These are phyloP conservation scores for Saturnispora gosingensis DNA, from an alignment of 805 yeast genomes.

Conservation along the genomic window DNA sequence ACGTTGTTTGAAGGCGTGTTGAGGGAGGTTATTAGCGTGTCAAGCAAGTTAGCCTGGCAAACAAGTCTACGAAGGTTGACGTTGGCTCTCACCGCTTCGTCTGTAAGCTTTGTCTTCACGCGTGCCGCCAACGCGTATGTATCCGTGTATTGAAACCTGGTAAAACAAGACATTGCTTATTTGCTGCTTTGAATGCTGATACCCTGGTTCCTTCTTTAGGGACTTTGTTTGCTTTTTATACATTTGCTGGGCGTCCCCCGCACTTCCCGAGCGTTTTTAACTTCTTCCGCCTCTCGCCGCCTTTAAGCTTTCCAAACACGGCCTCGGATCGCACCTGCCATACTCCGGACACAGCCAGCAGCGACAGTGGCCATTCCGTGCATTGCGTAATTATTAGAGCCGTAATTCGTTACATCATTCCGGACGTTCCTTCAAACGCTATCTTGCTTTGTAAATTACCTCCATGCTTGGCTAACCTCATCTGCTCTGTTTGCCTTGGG, in stretches of 20 bases:
- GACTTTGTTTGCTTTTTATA: background rate
- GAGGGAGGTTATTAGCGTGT: conserved; percentile 48
- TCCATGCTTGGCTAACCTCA: background rate
- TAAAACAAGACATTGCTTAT: conserved; percentile 4
- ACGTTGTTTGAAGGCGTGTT: conserved; percentile 14
- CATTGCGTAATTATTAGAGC: background rate
- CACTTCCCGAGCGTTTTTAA: background rate
- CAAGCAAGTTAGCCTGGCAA: conserved; percentile 64
- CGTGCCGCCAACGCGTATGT: conserved; percentile 54
- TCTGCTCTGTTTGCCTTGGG: background rate
- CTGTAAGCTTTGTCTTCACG: conserved; percentile 55
- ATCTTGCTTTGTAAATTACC: background rate
- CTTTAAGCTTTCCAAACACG: background rate
- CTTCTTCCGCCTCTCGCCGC: background rate
- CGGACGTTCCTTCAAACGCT: background rate
- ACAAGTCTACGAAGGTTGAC: conserved; percentile 50
- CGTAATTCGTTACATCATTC: background rate
- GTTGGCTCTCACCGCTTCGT: conserved; percentile 50
- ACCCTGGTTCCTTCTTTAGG: background rate
- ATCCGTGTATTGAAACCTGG: conserved; percentile 28
- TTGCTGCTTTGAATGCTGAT: background rate
- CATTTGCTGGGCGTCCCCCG: background rate
- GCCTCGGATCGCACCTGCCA: background rate
- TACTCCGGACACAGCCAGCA: background rate
- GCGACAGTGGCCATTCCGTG: background rate